These are phyloP conservation scores for Xylaria telfairii DNA, from an alignment of 495 filamentous ascomycete species.

Conservation along the genomic window DNA sequence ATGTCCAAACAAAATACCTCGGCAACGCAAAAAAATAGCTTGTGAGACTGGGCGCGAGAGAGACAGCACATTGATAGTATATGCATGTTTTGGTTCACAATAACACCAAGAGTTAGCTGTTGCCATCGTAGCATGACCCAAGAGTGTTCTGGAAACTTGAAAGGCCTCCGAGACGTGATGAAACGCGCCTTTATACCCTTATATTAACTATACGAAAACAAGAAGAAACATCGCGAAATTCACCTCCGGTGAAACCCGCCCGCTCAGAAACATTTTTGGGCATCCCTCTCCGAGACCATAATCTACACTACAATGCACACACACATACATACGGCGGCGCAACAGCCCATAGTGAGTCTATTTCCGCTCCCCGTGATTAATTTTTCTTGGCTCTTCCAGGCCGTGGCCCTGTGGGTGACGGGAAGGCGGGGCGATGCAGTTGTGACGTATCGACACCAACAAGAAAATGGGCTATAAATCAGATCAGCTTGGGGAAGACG, in stretches of 20 bases:
- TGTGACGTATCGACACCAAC: constrained; percentile 10
- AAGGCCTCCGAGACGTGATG: not conserved
- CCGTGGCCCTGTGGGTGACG: constrained; percentile 11
- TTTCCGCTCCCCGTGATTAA: not conserved
- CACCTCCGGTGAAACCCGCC: not conserved
- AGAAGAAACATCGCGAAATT: not conserved
- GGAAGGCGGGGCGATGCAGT: constrained; percentile 13
- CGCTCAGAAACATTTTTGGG: not conserved
- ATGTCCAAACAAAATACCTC: constrained; percentile 7
- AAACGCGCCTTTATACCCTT: not conserved
- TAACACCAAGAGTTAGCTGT: not conserved
- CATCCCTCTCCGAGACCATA: not conserved
- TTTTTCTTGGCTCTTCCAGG: constrained; percentile 8
- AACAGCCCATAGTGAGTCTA: not conserved
- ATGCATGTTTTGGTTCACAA: not conserved
- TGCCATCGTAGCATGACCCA: not conserved
- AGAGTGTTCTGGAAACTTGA: not conserved
- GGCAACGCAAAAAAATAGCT: constrained; percentile 1
- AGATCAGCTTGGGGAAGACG: not conserved
- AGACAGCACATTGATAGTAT: not conserved
- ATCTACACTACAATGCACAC: not conserved
- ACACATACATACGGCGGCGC: not conserved
- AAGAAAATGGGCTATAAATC: not conserved
- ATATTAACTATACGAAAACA: not conserved
- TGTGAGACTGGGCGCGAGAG: constrained; percentile 7